Evolutionary conservation across 129 eudicot genomes (phyloP).

Genomic region (Helianthus annuus): DNA sequence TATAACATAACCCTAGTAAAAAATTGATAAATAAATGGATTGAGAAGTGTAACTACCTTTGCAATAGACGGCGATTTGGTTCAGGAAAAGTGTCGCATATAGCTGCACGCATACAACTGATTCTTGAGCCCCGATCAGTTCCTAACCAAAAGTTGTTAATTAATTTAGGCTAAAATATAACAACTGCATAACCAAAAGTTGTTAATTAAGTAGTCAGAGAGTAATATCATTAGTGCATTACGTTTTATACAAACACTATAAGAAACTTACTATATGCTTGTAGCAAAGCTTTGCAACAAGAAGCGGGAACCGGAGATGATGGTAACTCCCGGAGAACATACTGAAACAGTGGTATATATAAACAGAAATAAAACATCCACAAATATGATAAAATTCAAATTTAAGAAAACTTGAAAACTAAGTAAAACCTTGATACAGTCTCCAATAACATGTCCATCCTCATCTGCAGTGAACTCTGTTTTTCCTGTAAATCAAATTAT

Average conservation of each 20-base stretch:
- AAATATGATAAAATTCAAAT: neutral
- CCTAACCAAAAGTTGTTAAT: neutral
- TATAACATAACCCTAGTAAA: too few species aligned
- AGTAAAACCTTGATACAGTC: constrained; percentile 80
- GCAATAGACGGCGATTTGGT: constrained; percentile 94
- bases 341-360: constrained; percentile 37
- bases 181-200: neutral
- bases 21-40: neutral
- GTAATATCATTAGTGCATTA: neutral
- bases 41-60: constrained; percentile 50
- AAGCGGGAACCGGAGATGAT: constrained; percentile 98
- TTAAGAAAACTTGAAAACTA: neutral
- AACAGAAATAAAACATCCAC: constrained; percentile 2
- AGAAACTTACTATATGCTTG: constrained; percentile 82
- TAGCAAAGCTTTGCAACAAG: constrained; percentile 96
- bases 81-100: constrained; percentile 76
- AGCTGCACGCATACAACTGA: neutral
- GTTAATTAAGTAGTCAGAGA: neutral
- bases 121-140: neutral
- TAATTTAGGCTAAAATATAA: neutral
- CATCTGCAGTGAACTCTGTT: constrained; percentile 72
- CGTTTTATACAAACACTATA: constrained; percentile 1
- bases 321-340: constrained; percentile 93
- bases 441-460: constrained; percentile 90
- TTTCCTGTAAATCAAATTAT: constrained; percentile 54